Percentiles rank a stretch among this genome's conserved stretches.
These are phyloP conservation scores for Neurospora sp. DNA, from an alignment of 2,329 filamentous ascomycete genomes.

Conservation along the genomic window DNA sequence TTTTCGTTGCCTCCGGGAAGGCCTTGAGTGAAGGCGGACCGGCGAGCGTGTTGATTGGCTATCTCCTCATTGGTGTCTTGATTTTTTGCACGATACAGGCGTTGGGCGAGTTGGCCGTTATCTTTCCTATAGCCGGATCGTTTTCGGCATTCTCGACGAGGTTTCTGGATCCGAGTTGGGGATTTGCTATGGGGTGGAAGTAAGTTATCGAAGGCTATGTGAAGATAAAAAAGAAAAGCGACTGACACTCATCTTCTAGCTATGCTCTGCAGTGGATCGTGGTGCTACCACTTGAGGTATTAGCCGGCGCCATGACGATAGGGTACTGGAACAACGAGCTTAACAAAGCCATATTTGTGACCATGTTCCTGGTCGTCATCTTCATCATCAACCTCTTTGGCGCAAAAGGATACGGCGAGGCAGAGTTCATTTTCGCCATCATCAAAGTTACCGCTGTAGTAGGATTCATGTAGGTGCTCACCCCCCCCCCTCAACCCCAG, in stretches of 20 bases:
- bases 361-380: conserved; percentile 42
- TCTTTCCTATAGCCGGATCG: conserved; percentile 46
- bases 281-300: conserved; percentile 37
- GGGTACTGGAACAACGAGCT: conserved; percentile 35
- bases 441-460: conserved; percentile 43
- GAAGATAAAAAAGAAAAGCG: conserved; percentile 1
- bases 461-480: conserved; percentile 18
- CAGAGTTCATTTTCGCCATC: conserved; percentile 48
- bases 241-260: conserved; percentile 22
- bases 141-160: conserved; percentile 48
- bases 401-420: conserved; percentile 44
- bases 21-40: conserved; percentile 68
- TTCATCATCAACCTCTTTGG: conserved; percentile 47
- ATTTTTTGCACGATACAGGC: conserved; percentile 63
- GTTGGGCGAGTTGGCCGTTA: conserved; percentile 45
- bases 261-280: conserved; percentile 40
- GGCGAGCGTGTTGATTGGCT: conserved; percentile 67
- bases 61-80: conserved; percentile 71
- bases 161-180: conserved; percentile 48
- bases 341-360: conserved; percentile 39
- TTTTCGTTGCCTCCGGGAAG: conserved; percentile 75
- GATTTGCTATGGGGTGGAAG: conserved; percentile 41
- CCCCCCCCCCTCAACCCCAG: no score
- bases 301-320: conserved; percentile 38
- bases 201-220: conserved; percentile 24